These are phyloP conservation scores for Hyaloscypha bicolor DNA, from an alignment of 495 filamentous ascomycete genomes.

Conservation along the genomic window DNA sequence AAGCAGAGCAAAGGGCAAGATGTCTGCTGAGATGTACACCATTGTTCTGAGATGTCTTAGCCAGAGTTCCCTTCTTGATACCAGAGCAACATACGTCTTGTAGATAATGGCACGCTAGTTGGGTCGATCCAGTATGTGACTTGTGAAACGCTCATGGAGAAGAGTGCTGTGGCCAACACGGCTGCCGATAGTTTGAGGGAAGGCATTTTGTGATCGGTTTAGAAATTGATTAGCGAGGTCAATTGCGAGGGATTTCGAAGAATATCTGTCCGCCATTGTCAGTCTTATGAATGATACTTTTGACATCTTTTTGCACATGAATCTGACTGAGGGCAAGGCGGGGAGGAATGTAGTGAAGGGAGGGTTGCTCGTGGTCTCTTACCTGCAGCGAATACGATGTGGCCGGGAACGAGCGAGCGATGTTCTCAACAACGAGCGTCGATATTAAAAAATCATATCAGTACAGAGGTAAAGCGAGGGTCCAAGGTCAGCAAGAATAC, in stretches of 20 bases:
- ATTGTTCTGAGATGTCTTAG: slow-evolving; percentile 37
- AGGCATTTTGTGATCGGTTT: slow-evolving; percentile 40
- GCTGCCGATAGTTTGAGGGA: slow-evolving; percentile 46
- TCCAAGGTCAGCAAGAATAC: slow-evolving; percentile 1
- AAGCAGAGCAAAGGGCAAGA: slow-evolving; percentile 80
- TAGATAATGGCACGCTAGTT: slow-evolving; percentile 50
- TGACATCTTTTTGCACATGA: not conserved
- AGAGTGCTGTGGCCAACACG: slow-evolving; percentile 45
- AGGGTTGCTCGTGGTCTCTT: not conserved
- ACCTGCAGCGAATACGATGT: slow-evolving; percentile 4
- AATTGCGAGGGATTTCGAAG: not conserved
- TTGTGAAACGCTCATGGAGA: slow-evolving; percentile 42
- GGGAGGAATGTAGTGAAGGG: not conserved
- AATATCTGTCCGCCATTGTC: not conserved
- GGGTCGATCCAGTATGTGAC: slow-evolving; percentile 58
- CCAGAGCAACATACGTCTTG: slow-evolving; percentile 45
- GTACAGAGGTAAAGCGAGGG: slow-evolving; percentile 12
- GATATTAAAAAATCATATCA: slow-evolving; percentile 4
- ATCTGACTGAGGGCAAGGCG: not conserved
- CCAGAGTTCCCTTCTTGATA: not conserved
- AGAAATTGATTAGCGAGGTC: not conserved
- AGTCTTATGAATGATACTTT: not conserved
- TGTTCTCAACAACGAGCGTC: slow-evolving; percentile 17
- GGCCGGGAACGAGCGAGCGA: slow-evolving; percentile 28
- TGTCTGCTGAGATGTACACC: slow-evolving; percentile 69